A percentile compares a stretch with the other conserved stretches of the same genome.
Evolutionary conservation across 108 stramenopile genomes (phyloP).

Genomic region (Cyclotella cryptica): DNA sequence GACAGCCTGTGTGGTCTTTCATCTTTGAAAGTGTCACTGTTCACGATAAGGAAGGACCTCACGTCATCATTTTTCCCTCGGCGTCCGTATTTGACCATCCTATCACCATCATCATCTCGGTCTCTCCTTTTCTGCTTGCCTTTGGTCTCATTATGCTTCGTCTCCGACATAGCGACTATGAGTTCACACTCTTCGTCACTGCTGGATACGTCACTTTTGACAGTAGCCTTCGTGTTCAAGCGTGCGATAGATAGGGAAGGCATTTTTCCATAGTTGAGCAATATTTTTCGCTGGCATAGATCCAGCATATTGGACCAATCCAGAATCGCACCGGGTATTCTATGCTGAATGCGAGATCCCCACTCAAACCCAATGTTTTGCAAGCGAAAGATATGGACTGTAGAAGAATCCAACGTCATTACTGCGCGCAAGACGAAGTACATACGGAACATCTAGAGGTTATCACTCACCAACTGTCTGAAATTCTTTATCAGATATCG

Average conservation of each 20-base stretch:
- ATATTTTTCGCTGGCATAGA: not conserved
- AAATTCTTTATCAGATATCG: not conserved
- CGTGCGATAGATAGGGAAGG: not conserved
- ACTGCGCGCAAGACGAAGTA: too few species aligned
- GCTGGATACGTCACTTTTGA: not conserved
- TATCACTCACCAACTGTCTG: constrained; percentile 6
- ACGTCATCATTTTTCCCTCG: not conserved
- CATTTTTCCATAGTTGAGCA: not conserved
- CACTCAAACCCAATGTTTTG: not conserved
- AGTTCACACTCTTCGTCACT: not conserved
- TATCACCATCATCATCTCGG: not conserved
- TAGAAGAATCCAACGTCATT: not conserved
- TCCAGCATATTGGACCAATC: not conserved
- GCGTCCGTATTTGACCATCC: not conserved
- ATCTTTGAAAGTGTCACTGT: not conserved
- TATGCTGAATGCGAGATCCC: not conserved
- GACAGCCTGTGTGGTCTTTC: not conserved
- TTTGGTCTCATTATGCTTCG: not conserved
- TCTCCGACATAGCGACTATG: not conserved
- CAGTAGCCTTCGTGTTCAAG: not conserved
- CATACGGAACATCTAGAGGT: too few species aligned
- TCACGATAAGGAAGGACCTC: not conserved
- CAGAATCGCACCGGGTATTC: not conserved
- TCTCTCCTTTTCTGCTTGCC: not conserved
- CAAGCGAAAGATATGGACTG: not conserved